Conservation (phyloP, 352 stramenopile species). For the Blastocystis sp. region DNA sequence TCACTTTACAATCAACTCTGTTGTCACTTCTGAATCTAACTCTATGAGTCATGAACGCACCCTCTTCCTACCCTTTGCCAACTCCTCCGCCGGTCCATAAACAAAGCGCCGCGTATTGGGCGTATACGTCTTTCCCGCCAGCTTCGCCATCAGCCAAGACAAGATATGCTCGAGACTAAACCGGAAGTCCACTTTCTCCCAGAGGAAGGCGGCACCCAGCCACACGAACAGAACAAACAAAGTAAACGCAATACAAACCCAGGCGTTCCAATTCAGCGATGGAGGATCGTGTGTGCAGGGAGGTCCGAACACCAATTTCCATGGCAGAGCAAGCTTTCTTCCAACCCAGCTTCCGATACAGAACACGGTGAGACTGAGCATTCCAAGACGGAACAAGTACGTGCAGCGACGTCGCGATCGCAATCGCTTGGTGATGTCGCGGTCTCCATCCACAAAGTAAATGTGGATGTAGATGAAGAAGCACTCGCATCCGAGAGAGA, state of each 20-base stretch:
- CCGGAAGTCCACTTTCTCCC: slow-evolving; percentile 51
- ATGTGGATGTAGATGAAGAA: slow-evolving; percentile 1
- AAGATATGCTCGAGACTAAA: slow-evolving; percentile 40
- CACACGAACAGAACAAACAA: neutral
- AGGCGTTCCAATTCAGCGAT: neutral
- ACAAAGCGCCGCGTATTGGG: neutral
- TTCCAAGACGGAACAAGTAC: slow-evolving; percentile 23
- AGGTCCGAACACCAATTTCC: slow-evolving; percentile 17
- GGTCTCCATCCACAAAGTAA: slow-evolving; percentile 33
- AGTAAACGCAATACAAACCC: neutral
- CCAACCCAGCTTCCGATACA: slow-evolving; percentile 28
- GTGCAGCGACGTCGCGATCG: slow-evolving; percentile 5
- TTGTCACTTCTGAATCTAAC: neutral
- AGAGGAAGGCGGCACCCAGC: slow-evolving; percentile 12
- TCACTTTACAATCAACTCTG: neutral
- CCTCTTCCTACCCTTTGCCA: neutral
- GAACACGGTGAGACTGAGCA: slow-evolving; percentile 55
- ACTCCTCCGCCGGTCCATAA: slow-evolving; percentile 37
- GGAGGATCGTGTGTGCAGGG: slow-evolving; percentile 18
- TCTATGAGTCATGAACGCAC: neutral
- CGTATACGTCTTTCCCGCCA: slow-evolving; percentile 22
- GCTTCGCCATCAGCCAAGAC: neutral
- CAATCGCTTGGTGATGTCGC: neutral
- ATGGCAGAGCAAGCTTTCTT: slow-evolving; percentile 11
- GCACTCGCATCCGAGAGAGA: slow-evolving; percentile 30